Conservation (phyloP, 352 stramenopile genomes). For the Pythium brassicae region DNA sequence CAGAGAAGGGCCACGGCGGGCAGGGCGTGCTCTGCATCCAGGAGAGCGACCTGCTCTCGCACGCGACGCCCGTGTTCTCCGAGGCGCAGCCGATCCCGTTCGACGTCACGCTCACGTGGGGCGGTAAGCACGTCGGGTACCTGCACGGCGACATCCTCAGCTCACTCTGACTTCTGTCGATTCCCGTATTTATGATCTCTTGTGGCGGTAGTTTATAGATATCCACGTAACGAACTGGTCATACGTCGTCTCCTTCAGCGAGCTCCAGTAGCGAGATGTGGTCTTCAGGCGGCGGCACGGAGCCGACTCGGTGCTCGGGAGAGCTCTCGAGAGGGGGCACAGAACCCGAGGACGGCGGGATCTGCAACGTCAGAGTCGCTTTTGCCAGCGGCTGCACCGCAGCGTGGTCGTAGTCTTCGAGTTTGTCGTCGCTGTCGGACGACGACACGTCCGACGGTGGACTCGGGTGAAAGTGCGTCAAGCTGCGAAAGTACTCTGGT, state of each 20-base stretch:
- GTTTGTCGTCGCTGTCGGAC: conserved; percentile 17
- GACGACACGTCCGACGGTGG: conserved; percentile 17
- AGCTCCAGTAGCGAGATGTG: conserved; percentile 58
- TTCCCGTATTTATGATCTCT: conserved; percentile 1
- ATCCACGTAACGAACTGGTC: neutral
- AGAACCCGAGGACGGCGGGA: neutral
- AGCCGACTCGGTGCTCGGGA: conserved; percentile 5
- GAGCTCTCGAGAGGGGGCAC: conserved; percentile 9
- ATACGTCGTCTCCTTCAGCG: conserved; percentile 16
- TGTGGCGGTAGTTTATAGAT: neutral
- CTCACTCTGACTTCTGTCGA: conserved; percentile 7
- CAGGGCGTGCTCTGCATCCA: conserved; percentile 46
- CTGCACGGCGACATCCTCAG: conserved; percentile 46
- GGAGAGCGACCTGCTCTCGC: conserved; percentile 27
- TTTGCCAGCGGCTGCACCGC: neutral
- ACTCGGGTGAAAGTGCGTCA: conserved; percentile 8
- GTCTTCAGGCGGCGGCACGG: conserved; percentile 12
- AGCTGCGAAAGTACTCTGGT: conserved; percentile 29
- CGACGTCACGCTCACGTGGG: conserved; percentile 47
- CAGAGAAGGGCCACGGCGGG: conserved; percentile 29
- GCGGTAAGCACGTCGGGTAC: conserved; percentile 49
- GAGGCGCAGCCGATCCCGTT: conserved; percentile 34
- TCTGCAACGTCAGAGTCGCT: neutral
- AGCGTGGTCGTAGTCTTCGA: neutral
- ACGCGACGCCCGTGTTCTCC: conserved; percentile 23